phyloP scores from a whole-genome alignment of 352 stramenopile genomes.

The Peronospora belbahrii region DNA sequence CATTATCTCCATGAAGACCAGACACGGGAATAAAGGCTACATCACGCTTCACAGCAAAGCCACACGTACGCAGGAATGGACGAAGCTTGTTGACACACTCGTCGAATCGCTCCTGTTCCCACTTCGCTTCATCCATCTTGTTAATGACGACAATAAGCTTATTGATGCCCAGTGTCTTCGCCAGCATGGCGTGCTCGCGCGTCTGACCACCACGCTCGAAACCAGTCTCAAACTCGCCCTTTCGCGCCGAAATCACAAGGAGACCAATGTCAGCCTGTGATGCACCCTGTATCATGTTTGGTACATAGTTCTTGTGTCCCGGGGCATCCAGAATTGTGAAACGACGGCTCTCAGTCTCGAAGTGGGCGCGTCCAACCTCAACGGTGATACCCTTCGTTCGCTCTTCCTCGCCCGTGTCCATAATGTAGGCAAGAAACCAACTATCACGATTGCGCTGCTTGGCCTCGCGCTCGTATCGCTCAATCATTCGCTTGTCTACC shows the following conservation, averaged over 20 bases:
- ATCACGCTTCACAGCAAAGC: slow-evolving; percentile 97
- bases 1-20: slow-evolving; percentile 92
- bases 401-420: slow-evolving; percentile 99
- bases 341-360: slow-evolving; percentile 92
- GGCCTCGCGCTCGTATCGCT: slow-evolving; percentile 97
- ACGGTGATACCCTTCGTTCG: slow-evolving; percentile 89
- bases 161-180: slow-evolving; percentile 97
- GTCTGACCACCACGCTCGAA: slow-evolving; percentile 98
- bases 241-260: slow-evolving; percentile 93
- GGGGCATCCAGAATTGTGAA: slow-evolving; percentile 98
- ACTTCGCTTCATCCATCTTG: slow-evolving; percentile 99
- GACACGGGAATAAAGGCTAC: slow-evolving; percentile 98
- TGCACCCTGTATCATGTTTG: slow-evolving; percentile 97
- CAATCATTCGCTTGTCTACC: slow-evolving; percentile 99
- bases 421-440: slow-evolving; percentile 98
- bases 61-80: slow-evolving; percentile 90
- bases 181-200: slow-evolving; percentile 97
- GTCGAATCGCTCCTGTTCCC: slow-evolving; percentile 87
- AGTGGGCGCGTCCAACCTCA: slow-evolving; percentile 92
- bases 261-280: slow-evolving; percentile 96
- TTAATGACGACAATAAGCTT: slow-evolving; percentile 99
- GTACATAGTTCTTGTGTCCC: slow-evolving; percentile 99
- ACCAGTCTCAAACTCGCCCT: slow-evolving; percentile 98
- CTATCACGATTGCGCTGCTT: slow-evolving; percentile 86
- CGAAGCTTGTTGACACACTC: slow-evolving; percentile 93